A percentile compares a stretch with the other conserved stretches of the same genome.
Conservation (phyloP, 345 rosid genomes). For the Murraya paniculata region DNA sequence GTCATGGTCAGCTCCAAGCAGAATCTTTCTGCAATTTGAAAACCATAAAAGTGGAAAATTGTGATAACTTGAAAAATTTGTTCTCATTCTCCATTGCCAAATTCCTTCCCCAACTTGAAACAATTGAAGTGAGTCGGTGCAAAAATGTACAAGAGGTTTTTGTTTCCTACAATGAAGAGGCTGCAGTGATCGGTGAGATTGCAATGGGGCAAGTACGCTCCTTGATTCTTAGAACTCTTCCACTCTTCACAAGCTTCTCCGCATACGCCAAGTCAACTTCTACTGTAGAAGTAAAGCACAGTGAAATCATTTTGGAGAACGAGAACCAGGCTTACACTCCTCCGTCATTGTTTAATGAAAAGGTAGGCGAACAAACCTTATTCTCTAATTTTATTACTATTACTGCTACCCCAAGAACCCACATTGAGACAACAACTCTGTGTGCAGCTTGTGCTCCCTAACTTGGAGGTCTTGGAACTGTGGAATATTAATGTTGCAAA, state of each 20-base stretch:
- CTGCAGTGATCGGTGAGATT: not conserved
- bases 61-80: constrained; percentile 22
- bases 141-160: constrained; percentile 5
- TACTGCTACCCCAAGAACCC: not conserved
- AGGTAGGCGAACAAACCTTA: not conserved
- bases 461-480: constrained; percentile 7
- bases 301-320: not conserved
- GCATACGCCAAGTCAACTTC: not conserved
- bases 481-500: not conserved
- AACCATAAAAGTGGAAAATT: constrained; percentile 4
- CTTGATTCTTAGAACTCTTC: not conserved
- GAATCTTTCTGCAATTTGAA: constrained; percentile 12
- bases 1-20: not conserved
- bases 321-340: not conserved
- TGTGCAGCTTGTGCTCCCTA: constrained; percentile 23
- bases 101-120: constrained; percentile 18
- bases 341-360: not conserved
- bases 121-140: constrained; percentile 16
- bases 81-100: constrained; percentile 16
- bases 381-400: not conserved
- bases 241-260: not conserved
- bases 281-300: too few species aligned
- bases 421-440: too few species aligned
- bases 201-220: not conserved
- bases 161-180: not conserved